Evolutionary conservation across 1,284 basidiomycete species (phyloP).

Genomic region (Apiotrichum montevideense): DNA sequence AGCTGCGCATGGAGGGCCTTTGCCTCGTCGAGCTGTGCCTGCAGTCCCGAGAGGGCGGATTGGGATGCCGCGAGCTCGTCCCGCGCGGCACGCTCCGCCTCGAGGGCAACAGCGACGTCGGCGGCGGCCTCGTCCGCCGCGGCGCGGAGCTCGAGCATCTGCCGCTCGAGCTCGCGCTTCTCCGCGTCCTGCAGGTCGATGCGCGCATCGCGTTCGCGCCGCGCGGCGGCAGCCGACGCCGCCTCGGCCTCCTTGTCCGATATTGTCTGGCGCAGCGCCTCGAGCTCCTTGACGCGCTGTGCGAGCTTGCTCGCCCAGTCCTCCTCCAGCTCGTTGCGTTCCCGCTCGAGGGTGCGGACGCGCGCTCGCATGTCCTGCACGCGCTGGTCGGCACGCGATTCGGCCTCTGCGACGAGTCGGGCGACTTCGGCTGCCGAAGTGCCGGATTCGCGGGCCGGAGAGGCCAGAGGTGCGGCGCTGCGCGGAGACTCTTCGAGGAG

Average conservation of each 20-base stretch:
- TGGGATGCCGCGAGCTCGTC: conserved; percentile 44
- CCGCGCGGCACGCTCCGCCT: conserved; percentile 46
- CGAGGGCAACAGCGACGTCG: conserved; percentile 39
- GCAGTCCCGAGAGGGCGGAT: conserved; percentile 35
- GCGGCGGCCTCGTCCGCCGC: conserved; percentile 54
- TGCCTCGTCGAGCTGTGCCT: conserved; percentile 45
- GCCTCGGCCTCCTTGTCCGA: conserved; percentile 52
- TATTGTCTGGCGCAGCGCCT: conserved; percentile 60
- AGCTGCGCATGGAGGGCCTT: conserved; percentile 30
- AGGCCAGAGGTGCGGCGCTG: neutral
- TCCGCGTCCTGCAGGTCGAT: conserved; percentile 55
- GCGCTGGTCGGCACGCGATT: conserved; percentile 67
- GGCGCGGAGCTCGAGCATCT: conserved; percentile 43
- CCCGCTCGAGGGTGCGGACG: conserved; percentile 39
- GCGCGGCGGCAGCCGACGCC: conserved; percentile 53
- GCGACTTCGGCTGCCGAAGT: conserved; percentile 59
- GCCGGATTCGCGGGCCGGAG: neutral
- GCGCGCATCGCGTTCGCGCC: conserved; percentile 57
- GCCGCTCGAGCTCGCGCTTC: conserved; percentile 54
- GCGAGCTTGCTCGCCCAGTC: conserved; percentile 66
- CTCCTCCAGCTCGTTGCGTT: conserved; percentile 57
- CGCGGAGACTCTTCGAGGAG: conserved; percentile 58
- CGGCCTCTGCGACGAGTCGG: conserved; percentile 66
- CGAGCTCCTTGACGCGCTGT: conserved; percentile 61
- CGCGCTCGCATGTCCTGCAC: conserved; percentile 60